A percentile compares a stretch with the other conserved stretches of the same genome.
Conservation (phyloP, 2,329 filamentous ascomycete species). For the Colletotrichum cuscutae region DNA sequence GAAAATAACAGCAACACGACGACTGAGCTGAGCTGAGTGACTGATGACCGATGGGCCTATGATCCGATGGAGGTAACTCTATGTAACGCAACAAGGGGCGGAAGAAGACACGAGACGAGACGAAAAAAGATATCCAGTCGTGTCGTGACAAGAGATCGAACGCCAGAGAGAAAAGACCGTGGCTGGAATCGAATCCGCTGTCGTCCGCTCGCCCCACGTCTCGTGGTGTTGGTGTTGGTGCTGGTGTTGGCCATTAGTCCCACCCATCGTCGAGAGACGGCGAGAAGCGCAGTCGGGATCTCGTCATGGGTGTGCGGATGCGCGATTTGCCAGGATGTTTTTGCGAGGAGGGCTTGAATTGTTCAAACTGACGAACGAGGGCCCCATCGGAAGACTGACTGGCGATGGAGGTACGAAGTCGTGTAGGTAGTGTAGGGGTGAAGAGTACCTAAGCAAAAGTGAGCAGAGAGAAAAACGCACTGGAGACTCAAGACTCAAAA, state of each 20-base stretch:
- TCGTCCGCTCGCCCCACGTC: conserved; percentile 12
- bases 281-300: conserved; percentile 9
- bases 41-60: not conserved
- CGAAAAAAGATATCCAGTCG: not conserved
- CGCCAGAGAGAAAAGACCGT: not conserved
- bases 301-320: conserved; percentile 30
- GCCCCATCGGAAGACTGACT: conserved; percentile 15
- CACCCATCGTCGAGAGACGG: not conserved
- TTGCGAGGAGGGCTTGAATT: not conserved
- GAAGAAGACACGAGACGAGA: conserved; percentile 1
- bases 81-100: conserved; percentile 4
- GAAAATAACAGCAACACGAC: not conserved
- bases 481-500: not conserved
- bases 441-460: not conserved
- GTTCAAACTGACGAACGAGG: not conserved
- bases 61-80: not conserved
- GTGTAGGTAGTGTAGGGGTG: not conserved
- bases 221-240: not conserved
- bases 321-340: conserved; percentile 31
- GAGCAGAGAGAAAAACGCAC: not conserved
- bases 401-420: conserved; percentile 1
- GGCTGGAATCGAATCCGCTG: conserved; percentile 13
- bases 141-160: not conserved
- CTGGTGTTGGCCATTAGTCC: not conserved
- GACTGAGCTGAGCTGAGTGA: not conserved